Evolutionary conservation across 2,329 filamentous ascomycete genomes (phyloP), one percentile per base, ranked within the genome.

Genomic region (Phyllosticta citrichinensis): DNA sequence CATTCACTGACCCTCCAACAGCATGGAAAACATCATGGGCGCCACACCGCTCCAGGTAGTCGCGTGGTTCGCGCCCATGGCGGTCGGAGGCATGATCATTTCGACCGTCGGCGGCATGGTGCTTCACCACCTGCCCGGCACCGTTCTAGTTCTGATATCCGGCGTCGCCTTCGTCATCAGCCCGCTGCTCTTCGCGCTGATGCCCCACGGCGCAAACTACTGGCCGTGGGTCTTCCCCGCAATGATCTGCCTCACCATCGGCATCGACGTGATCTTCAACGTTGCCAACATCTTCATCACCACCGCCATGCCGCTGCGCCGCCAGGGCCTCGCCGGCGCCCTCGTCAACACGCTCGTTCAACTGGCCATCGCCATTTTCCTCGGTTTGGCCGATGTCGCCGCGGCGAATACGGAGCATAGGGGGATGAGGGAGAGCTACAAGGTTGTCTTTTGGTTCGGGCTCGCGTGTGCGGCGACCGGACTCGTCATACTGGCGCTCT

Each of bases 161-260:
- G 80, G 80, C 2, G 64, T 81, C 0, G 85, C 84, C 1, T 86
- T 81, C 66, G 68, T 89, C 3, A 70, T 83, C 4, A 78, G 80
- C 1, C 79, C 79, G 0, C 71, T 89, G 0, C 76, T 90, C 1
- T 87, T 89, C 64, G 86, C 87, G 8, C 67, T 88, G 11, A 79
- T 86, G 19, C 87, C 87, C 0, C 69, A 75, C 1, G 74, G 77
- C 2, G 79, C 77, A 0, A 80, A 76, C 53, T 87, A 88, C 77
- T 93, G 88, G 89, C 82, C 85, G 0, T 91, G 82, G 67, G 79
- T 89, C 22, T 90, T 92, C 68, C 86, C 88, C 0, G 76, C 83
- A 59, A 87, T 87, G 85, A 70, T 87, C 74, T 83, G 84, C 64
- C 81, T 80, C 12, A 92, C 88, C 0, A 77, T 91, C 35, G 87